A percentile compares a stretch with the other conserved stretches of the same genome.
phyloP scores from a whole-genome alignment of 2,329 filamentous ascomycete genomes.

The Chalaropsis thielavioides region DNA sequence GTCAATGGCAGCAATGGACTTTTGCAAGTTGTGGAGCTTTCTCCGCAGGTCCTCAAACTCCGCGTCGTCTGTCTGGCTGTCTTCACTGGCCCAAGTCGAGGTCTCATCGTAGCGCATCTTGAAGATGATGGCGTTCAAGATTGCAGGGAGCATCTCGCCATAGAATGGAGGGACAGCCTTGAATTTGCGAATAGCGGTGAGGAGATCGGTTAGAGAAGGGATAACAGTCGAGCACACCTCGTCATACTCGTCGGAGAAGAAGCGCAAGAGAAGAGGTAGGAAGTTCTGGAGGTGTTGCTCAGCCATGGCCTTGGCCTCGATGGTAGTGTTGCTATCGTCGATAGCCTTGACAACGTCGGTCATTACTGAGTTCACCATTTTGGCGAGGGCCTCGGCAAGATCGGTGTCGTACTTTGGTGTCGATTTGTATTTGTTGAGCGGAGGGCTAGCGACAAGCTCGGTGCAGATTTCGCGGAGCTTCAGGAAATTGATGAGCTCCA shows the following conservation, averaged over 20 bases:
- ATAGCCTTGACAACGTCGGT: slow-evolving; percentile 77
- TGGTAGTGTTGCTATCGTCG: slow-evolving; percentile 49
- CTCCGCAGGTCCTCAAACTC: slow-evolving; percentile 94
- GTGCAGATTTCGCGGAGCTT: slow-evolving; percentile 74
- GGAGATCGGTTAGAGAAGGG: slow-evolving; percentile 77
- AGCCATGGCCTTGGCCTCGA: slow-evolving; percentile 55
- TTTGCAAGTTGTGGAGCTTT: slow-evolving; percentile 76
- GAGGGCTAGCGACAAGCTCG: slow-evolving; percentile 71
- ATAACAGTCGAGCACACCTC: slow-evolving; percentile 96
- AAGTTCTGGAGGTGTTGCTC: slow-evolving; percentile 73
- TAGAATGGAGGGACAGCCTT: slow-evolving; percentile 60
- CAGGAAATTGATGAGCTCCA: slow-evolving; percentile 81
- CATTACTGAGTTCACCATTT: slow-evolving; percentile 81
- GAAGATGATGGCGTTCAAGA: slow-evolving; percentile 77
- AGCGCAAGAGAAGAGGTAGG: slow-evolving; percentile 73
- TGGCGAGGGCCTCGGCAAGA: slow-evolving; percentile 85
- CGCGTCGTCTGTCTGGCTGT: slow-evolving; percentile 89
- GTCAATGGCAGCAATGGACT: slow-evolving; percentile 80
- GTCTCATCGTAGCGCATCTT: slow-evolving; percentile 99
- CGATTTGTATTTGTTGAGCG: slow-evolving; percentile 61
- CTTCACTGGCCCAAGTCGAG: slow-evolving; percentile 80
- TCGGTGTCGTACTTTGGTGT: slow-evolving; percentile 89
- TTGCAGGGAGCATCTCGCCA: slow-evolving; percentile 67
- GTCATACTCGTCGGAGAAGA: slow-evolving; percentile 96
- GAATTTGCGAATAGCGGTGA: slow-evolving; percentile 78